Percentiles rank a stretch among this genome's conserved stretches.
phyloP scores from a whole-genome alignment of 805 yeast species.

The Candida maesae region DNA sequence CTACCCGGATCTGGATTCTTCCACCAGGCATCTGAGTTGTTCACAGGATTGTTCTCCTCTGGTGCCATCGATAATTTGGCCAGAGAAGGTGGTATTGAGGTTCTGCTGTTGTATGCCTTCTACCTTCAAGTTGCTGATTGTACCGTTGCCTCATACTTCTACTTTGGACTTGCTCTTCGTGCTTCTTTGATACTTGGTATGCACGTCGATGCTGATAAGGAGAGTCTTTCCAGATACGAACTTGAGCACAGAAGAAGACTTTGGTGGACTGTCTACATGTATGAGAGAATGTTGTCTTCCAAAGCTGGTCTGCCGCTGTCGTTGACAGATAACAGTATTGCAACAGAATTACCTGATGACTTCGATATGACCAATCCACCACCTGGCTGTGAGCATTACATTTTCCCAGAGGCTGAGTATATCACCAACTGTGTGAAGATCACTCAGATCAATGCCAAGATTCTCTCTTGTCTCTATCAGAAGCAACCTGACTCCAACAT shows the following conservation, averaged over 20 bases:
- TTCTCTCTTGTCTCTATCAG: constrained; percentile 65
- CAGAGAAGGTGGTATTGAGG: constrained; percentile 78
- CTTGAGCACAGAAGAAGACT: constrained; percentile 79
- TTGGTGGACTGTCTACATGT: constrained; percentile 84
- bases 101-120: constrained; percentile 68
- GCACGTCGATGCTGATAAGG: constrained; percentile 81
- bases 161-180: constrained; percentile 71
- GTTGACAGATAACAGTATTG: constrained; percentile 77
- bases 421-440: constrained; percentile 74
- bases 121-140: constrained; percentile 82
- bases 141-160: constrained; percentile 76
- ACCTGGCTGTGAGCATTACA: constrained; percentile 55
- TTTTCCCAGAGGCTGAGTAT: constrained; percentile 76
- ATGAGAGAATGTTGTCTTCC: constrained; percentile 80
- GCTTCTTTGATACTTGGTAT: constrained; percentile 70
- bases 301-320: constrained; percentile 79
- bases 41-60: constrained; percentile 71
- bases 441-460: constrained; percentile 73
- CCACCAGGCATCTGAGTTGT: constrained; percentile 73
- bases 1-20: constrained; percentile 79
- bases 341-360: constrained; percentile 71
- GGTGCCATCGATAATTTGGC: constrained; percentile 79
- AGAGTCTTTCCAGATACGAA: constrained; percentile 59
- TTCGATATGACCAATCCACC: constrained; percentile 65
- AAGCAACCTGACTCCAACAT: constrained; percentile 75